Conservation (phyloP, 2,329 filamentous ascomycete genomes). For the Lachnellula suecica region DNA sequence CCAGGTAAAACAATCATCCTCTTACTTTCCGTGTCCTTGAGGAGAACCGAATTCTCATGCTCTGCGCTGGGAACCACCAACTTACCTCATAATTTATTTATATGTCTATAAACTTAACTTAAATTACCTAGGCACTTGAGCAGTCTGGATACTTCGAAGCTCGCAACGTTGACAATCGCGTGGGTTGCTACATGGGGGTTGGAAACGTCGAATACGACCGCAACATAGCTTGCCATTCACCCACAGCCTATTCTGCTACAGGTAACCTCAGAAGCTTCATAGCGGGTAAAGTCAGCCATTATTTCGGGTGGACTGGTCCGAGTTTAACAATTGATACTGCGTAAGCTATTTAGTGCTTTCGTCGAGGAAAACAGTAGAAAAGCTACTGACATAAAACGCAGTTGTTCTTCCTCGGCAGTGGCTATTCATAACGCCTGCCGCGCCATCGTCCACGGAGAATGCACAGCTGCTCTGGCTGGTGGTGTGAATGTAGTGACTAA, state of each 20-base stretch:
- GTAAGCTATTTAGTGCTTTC: too few relatives aligned
- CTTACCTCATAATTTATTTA: too few relatives aligned
- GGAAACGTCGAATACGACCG: slow-evolving; percentile 1
- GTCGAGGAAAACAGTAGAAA: too few relatives aligned
- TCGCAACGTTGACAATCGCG: not conserved
- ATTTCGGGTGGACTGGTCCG: slow-evolving; percentile 46
- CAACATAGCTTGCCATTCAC: slow-evolving; percentile 1
- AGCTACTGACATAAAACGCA: too few relatives aligned
- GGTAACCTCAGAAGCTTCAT: slow-evolving; percentile 6
- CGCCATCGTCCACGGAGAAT: slow-evolving; percentile 42
- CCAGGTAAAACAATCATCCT: too few relatives aligned
- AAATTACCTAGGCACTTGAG: too few relatives aligned
- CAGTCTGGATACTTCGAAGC: not conserved
- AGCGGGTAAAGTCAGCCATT: slow-evolving; percentile 3
- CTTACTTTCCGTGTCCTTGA: too few relatives aligned
- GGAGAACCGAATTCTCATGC: too few relatives aligned
- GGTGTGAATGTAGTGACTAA: slow-evolving; percentile 6
- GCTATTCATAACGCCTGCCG: slow-evolving; percentile 53
- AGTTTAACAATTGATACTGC: slow-evolving; percentile 63
- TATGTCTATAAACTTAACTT: too few relatives aligned
- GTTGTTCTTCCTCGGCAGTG: slow-evolving; percentile 53
- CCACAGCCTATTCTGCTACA: slow-evolving; percentile 6
- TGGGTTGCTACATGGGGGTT: slow-evolving; percentile 7
- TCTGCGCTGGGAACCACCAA: too few relatives aligned
- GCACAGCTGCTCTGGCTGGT: slow-evolving; percentile 24